These are phyloP conservation scores for Stropharia rugosoannulata DNA, from an alignment of 768 basidiomycete genomes.

Conservation along the genomic window DNA sequence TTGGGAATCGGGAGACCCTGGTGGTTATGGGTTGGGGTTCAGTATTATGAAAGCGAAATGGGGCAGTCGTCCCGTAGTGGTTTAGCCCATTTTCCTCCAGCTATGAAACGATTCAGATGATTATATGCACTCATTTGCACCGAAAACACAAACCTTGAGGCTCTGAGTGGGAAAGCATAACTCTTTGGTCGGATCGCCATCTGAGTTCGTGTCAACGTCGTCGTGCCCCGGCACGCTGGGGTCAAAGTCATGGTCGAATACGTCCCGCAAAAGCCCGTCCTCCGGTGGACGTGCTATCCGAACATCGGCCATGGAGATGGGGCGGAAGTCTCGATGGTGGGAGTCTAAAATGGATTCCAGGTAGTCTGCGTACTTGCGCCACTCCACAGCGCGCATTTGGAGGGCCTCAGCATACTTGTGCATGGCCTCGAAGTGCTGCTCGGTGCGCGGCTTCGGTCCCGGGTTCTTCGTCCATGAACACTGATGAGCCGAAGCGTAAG, in stretches of 20 bases:
- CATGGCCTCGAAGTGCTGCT: slow-evolving; percentile 46
- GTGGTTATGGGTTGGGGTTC: slow-evolving; percentile 13
- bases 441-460: slow-evolving; percentile 40
- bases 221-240: slow-evolving; percentile 9
- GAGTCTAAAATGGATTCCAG: slow-evolving; percentile 44
- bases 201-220: slow-evolving; percentile 23
- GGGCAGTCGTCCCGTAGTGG: slow-evolving; percentile 40
- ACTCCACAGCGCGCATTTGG: slow-evolving; percentile 34
- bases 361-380: slow-evolving; percentile 36
- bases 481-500: slow-evolving; percentile 20
- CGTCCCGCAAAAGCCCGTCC: slow-evolving; percentile 17
- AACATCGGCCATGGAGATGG: slow-evolving; percentile 15
- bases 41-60: slow-evolving; percentile 36
- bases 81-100: slow-evolving; percentile 38
- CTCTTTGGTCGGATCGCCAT: slow-evolving; percentile 31
- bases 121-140: neutral
- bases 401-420: slow-evolving; percentile 38
- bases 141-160: slow-evolving; percentile 29
- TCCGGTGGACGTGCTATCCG: slow-evolving; percentile 21
- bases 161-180: slow-evolving; percentile 38
- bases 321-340: slow-evolving; percentile 34
- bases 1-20: slow-evolving; percentile 35
- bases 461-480: slow-evolving; percentile 44
- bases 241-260: slow-evolving; percentile 17
- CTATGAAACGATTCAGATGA: slow-evolving; percentile 16